Percentiles rank a stretch among this genome's conserved stretches.
These are phyloP conservation scores for Ramularia endophylla DNA, from an alignment of 2,329 filamentous ascomycete genomes.

Conservation along the genomic window DNA sequence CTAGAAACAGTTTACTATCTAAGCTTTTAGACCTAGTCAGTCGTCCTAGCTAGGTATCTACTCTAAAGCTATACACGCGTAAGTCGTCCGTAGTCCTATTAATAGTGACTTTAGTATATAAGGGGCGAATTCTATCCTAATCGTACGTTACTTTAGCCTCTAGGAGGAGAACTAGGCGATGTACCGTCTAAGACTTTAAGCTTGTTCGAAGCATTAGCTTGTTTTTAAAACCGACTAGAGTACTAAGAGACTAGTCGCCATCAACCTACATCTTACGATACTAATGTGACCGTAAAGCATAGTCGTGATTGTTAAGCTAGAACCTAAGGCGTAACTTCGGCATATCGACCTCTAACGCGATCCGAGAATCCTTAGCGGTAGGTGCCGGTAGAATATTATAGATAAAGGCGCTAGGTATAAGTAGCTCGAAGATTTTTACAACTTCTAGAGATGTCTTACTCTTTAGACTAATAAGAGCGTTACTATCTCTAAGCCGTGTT, in stretches of 20 bases:
- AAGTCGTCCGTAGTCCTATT: slow-evolving; percentile 37
- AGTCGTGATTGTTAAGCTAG: not conserved
- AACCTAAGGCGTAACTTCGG: slow-evolving; percentile 4
- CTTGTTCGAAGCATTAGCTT: slow-evolving; percentile 46
- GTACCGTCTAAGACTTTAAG: slow-evolving; percentile 23
- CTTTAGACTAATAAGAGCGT: not conserved
- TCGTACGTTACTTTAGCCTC: slow-evolving; percentile 24
- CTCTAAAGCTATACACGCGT: slow-evolving; percentile 48
- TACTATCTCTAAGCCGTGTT: not conserved
- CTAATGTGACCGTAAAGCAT: slow-evolving; percentile 14
- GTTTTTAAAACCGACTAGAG: slow-evolving; percentile 53
- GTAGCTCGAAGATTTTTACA: not conserved
- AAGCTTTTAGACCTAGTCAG: slow-evolving; percentile 48
- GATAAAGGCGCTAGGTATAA: not conserved
- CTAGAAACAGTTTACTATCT: slow-evolving; percentile 33
- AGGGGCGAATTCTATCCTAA: slow-evolving; percentile 10
- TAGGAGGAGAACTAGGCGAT: slow-evolving; percentile 48
- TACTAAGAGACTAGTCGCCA: slow-evolving; percentile 53
- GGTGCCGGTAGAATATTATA: not conserved
- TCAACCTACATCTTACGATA: slow-evolving; percentile 33
- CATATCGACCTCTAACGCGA: slow-evolving; percentile 5
- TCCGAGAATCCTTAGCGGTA: not conserved
- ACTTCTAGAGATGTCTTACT: not conserved
- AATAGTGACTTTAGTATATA: slow-evolving; percentile 18
- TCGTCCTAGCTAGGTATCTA: slow-evolving; percentile 53